These are phyloP conservation scores for Sambucus nigra DNA, from an alignment of 129 eudicot genomes.

Conservation along the genomic window DNA sequence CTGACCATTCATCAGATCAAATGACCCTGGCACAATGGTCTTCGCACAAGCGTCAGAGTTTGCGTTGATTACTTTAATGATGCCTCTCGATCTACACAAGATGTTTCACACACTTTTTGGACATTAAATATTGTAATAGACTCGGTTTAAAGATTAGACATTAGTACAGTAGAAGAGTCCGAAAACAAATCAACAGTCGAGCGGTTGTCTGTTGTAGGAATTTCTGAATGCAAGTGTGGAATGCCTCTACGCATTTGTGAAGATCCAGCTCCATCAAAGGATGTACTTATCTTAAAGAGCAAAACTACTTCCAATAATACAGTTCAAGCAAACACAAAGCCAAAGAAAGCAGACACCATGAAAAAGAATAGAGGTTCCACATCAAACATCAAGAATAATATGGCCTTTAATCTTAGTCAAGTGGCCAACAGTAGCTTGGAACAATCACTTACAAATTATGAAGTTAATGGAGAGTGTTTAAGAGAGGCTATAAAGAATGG, in stretches of 20 bases:
- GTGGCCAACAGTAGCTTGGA: too few species aligned
- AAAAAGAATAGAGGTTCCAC: constrained; percentile 63
- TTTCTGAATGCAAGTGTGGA: too few species aligned
- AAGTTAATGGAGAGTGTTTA: too few species aligned
- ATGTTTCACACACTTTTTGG: constrained; percentile 13
- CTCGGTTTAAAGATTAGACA: constrained; percentile 32
- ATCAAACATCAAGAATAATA: constrained; percentile 45
- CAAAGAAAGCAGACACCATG: constrained; percentile 44
- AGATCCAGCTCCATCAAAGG: constrained; percentile 31
- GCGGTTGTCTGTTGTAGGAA: constrained; percentile 15
- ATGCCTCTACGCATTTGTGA: too few species aligned
- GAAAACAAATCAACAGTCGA: constrained; percentile 9
- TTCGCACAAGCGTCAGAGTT: too few species aligned
- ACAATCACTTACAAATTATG: too few species aligned
- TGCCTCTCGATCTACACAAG: constrained; percentile 23
- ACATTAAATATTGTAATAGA: constrained; percentile 26
- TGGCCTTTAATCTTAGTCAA: too few species aligned
- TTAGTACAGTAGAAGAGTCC: constrained; percentile 19
- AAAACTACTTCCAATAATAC: constrained; percentile 26
- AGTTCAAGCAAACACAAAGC: constrained; percentile 29
- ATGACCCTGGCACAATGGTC: too few species aligned
- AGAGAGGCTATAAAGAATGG: too few species aligned
- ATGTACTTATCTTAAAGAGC: constrained; percentile 31
- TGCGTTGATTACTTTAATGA: too few species aligned
- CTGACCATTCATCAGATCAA: too few species aligned